Conservation (phyloP, 768 basidiomycete species). For the Leucosporidium creatinivorum region DNA sequence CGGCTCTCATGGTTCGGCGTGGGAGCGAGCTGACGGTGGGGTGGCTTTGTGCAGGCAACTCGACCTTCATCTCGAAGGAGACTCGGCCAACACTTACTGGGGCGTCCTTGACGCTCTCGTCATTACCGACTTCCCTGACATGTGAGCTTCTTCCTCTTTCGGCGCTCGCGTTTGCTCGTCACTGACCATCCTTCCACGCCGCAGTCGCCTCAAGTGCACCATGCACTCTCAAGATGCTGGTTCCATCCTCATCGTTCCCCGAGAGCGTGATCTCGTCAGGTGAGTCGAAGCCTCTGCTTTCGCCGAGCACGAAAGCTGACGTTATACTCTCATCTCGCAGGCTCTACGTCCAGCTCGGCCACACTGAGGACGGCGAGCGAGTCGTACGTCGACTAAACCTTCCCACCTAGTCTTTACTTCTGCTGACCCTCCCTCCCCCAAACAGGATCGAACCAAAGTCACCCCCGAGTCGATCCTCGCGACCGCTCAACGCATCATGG, state of each 20-base stretch:
- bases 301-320: neutral
- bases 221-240: conserved; percentile 17
- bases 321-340: neutral
- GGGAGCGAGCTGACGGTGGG: neutral
- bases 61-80: conserved; percentile 26
- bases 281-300: neutral
- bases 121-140: conserved; percentile 48
- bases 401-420: neutral
- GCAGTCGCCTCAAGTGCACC: conserved; percentile 24
- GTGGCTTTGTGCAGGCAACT: conserved; percentile 1
- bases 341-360: conserved; percentile 34
- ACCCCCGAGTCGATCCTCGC: conserved; percentile 29
- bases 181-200: neutral
- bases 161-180: too few species aligned
- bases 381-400: conserved; percentile 1
- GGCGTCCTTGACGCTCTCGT: conserved; percentile 25
- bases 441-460: conserved; percentile 18
- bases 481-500: conserved; percentile 26
- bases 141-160: neutral
- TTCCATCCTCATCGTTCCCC: conserved; percentile 19
- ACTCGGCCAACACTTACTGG: conserved; percentile 26
- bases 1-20: too few species aligned
- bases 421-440: neutral
- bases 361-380: conserved; percentile 1
- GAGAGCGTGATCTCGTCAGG: conserved; percentile 21